phyloP scores from a whole-genome alignment of 129 eudicot species.

The Pulicaria dysenterica region DNA sequence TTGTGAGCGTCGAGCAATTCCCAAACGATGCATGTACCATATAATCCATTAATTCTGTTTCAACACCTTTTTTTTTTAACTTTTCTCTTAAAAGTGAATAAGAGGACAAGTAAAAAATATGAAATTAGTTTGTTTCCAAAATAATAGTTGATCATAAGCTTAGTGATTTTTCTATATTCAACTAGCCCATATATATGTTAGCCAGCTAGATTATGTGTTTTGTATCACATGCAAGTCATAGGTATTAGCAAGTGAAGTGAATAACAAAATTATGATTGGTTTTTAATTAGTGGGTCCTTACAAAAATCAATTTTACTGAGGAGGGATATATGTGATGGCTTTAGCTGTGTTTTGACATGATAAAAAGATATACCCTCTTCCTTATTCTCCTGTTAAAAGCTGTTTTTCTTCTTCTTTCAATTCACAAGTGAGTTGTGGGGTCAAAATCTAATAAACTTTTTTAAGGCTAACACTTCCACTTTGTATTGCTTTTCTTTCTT shows the following conservation, averaged over 20 bases:
- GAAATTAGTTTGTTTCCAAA: no score
- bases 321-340: constrained; percentile 24
- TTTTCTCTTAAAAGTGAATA: no score
- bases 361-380: constrained; percentile 28
- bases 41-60: no score
- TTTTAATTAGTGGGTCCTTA: constrained; percentile 30
- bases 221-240: not conserved
- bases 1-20: no score
- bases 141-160: no score
- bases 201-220: not conserved
- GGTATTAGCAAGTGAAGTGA: constrained; percentile 7
- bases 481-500: constrained; percentile 50
- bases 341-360: constrained; percentile 33
- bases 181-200: no score
- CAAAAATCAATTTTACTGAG: constrained; percentile 7
- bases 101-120: no score
- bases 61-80: no score
- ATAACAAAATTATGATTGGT: not conserved
- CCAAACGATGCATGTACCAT: no score
- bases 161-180: no score
- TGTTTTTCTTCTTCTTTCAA: constrained; percentile 35
- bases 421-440: constrained; percentile 35
- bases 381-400: constrained; percentile 51
- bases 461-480: constrained; percentile 64
- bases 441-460: constrained; percentile 43